phyloP scores from a whole-genome alignment of 768 basidiomycete genomes.

The Serendipita vermifera region DNA sequence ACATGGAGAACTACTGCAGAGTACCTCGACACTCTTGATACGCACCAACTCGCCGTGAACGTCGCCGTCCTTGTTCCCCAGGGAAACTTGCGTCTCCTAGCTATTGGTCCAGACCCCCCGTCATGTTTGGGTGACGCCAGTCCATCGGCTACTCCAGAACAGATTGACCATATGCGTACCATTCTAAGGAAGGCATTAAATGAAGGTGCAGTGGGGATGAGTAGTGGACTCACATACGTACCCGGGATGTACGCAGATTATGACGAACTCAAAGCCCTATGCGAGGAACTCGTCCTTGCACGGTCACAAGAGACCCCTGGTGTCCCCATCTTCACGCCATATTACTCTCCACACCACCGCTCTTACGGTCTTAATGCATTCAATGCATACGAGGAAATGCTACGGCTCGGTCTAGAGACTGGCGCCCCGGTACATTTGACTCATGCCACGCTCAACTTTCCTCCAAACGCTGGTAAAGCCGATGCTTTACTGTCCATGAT shows the following conservation, averaged over 20 bases:
- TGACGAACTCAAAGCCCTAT: conserved; percentile 19
- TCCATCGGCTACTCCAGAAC: conserved; percentile 17
- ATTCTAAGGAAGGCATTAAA: conserved; percentile 19
- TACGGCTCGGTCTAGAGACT: conserved; percentile 18
- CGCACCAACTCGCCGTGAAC: conserved; percentile 21
- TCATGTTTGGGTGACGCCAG: too few relatives aligned
- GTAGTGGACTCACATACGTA: conserved; percentile 22
- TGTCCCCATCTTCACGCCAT: conserved; percentile 17
- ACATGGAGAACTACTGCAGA: conserved; percentile 18
- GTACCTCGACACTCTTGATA: conserved; percentile 22
- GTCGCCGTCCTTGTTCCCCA: conserved; percentile 22
- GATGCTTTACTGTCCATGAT: conserved; percentile 19
- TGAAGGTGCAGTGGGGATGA: conserved; percentile 24
- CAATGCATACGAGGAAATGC: conserved; percentile 22
- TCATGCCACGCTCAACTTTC: conserved; percentile 24
- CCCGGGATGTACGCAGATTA: conserved; percentile 25
- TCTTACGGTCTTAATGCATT: conserved; percentile 20
- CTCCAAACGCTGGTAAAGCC: conserved; percentile 21
- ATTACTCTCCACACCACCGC: conserved; percentile 24
- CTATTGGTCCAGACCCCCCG: conserved; percentile 21
- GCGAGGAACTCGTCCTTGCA: conserved; percentile 14
- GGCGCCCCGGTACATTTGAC: conserved; percentile 23
- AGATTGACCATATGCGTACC: conserved; percentile 18
- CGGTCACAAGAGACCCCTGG: neutral
- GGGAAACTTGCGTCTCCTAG: conserved; percentile 23